Conservation (phyloP, 2,329 filamentous ascomycete genomes). For the Colletotrichum costaricense region DNA sequence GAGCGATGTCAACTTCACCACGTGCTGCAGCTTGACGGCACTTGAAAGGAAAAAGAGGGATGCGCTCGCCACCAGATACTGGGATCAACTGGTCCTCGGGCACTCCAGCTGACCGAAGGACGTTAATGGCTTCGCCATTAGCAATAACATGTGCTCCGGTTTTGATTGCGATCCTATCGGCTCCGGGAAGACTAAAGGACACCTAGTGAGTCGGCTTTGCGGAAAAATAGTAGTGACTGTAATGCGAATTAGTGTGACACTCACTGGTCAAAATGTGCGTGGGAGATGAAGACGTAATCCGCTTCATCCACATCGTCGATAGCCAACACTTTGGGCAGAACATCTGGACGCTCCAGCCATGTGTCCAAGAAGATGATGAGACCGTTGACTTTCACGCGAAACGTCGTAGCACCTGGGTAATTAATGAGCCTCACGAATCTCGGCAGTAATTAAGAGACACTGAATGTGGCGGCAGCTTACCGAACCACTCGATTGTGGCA, state of each 20-base stretch:
- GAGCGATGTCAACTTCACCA: background rate
- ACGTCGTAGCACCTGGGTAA: background rate
- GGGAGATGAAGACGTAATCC: constrained; percentile 42
- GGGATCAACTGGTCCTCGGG: constrained; percentile 39
- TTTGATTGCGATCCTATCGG: constrained; percentile 39
- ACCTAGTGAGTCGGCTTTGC: background rate
- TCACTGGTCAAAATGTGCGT: constrained; percentile 41
- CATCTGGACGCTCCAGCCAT: constrained; percentile 6
- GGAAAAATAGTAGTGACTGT: background rate
- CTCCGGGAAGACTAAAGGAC: constrained; percentile 37
- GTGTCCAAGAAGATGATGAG: constrained; percentile 12
- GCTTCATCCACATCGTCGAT: constrained; percentile 38
- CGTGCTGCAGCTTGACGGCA: background rate
- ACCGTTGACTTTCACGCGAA: constrained; percentile 1
- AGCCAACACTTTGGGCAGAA: constrained; percentile 9
- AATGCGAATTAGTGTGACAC: background rate
- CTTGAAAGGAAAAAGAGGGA: constrained; percentile 39
- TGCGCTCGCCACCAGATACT: constrained; percentile 38
- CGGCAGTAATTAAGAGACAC: too few relatives aligned
- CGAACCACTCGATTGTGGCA: background rate
- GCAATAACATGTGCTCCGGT: constrained; percentile 40
- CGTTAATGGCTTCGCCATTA: constrained; percentile 40
- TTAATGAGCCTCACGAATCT: background rate
- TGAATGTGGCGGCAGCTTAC: background rate
- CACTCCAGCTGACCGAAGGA: constrained; percentile 38